These are phyloP conservation scores for Torrubiella hemipterigena DNA, from an alignment of 2,329 filamentous ascomycete genomes.

Conservation along the genomic window DNA sequence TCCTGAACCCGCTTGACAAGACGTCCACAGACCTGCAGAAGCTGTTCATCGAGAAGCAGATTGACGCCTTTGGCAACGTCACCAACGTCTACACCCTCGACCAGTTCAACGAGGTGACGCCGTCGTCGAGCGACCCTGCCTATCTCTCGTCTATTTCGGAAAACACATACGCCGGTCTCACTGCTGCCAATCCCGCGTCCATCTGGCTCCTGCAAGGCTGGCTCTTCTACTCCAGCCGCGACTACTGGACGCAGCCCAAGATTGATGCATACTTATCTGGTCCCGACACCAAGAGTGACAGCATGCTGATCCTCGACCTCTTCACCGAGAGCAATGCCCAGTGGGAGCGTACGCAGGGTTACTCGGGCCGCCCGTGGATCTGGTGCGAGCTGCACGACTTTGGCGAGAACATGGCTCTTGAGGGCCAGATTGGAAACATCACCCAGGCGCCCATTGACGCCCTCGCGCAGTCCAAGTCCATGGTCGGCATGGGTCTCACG, in stretches of 20 bases:
- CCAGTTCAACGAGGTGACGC: slow-evolving; percentile 40
- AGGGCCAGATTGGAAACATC: slow-evolving; percentile 33
- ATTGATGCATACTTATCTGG: slow-evolving; percentile 33
- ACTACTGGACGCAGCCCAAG: slow-evolving; percentile 27
- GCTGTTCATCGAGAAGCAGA: slow-evolving; percentile 32
- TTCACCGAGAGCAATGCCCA: slow-evolving; percentile 34
- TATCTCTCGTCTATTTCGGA: slow-evolving; percentile 28
- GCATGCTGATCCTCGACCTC: slow-evolving; percentile 36
- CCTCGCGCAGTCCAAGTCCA: slow-evolving; percentile 20
- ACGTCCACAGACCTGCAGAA: slow-evolving; percentile 29
- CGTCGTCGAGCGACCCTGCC: slow-evolving; percentile 28
- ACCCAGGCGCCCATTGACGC: slow-evolving; percentile 31
- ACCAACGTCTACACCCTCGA: slow-evolving; percentile 36
- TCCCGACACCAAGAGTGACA: slow-evolving; percentile 22
- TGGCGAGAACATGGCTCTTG: slow-evolving; percentile 31
- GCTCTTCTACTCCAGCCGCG: slow-evolving; percentile 28
- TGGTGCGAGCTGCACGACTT: slow-evolving; percentile 38
- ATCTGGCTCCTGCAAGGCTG: slow-evolving; percentile 38
- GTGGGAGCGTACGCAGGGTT: slow-evolving; percentile 33
- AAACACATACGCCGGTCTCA: slow-evolving; percentile 29
- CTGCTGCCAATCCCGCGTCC: slow-evolving; percentile 28
- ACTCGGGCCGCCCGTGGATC: slow-evolving; percentile 37
- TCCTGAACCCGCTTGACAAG: slow-evolving; percentile 32
- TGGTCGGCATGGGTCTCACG: slow-evolving; percentile 32
- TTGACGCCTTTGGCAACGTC: slow-evolving; percentile 32